Evolutionary conservation across 768 basidiomycete genomes (phyloP), one percentile per base, ranked within the genome.

Genomic region (Boletus subcaerulescens): DNA sequence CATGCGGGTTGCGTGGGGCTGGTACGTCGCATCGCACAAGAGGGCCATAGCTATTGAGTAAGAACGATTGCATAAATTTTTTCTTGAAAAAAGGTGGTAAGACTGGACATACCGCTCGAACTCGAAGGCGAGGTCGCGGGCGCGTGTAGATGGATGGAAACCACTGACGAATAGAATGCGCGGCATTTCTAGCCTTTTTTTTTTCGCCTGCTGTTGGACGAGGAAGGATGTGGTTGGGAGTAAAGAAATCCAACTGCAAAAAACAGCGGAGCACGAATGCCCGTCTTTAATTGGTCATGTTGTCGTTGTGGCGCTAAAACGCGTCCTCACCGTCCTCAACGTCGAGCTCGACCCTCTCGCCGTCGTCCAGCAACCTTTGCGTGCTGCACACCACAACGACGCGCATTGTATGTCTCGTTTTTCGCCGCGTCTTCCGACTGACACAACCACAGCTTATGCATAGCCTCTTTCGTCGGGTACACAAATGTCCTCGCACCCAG

Each of bases 21-120:
- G 91, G 91, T 15, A 94, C 90, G 67, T 94, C 92, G 74, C 92
- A 94, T 56, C 91, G 88, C 57, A 93, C 81, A 29, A 94, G 79
- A 52, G 86, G 87, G 17, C 91, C 91, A 61, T 78, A 93, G 52
- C 91, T 93, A 66, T 14, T 22, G 20, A n/a, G 43, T n/a, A 56
- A 58, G 47, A 46, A 9, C 0, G 44, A 44, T 10, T 35, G 35
- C 33, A 54, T 57, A 52, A 56, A 50, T 35, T 41, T 48, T 48
- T 54, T 29, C 29, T 29, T 7, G 26, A 35, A 10, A 29, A 45
- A 55, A 44, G 5, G 26, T 17, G 15, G 22, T 2, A 29, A 39
- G 47, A 47, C 5, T 5, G 8, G 3, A 70, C 76, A 44, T 55
- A 91, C 91, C 86, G 80, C 78, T 94, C 92, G 62, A 94, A 93